A percentile compares a stretch with the other conserved stretches of the same genome.
Evolutionary conservation across 768 basidiomycete genomes (phyloP).

Genomic region (Phylloporus sp.): DNA sequence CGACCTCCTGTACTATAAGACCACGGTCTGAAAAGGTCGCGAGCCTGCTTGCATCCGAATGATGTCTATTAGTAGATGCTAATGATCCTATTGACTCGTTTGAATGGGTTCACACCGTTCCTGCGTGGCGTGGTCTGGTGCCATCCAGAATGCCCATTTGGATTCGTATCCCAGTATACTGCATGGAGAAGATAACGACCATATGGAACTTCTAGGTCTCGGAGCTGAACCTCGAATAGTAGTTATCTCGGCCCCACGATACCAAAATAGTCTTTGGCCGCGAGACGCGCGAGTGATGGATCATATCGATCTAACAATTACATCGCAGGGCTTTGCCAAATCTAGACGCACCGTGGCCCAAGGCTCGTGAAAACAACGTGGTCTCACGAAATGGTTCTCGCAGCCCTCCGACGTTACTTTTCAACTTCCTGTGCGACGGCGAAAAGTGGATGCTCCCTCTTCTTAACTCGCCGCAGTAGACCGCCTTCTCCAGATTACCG

Average conservation of each 20-base stretch:
- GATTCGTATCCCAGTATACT: background rate
- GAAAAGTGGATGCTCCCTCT: conserved; percentile 1
- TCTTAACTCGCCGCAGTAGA: background rate
- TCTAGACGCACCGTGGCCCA: conserved; percentile 16
- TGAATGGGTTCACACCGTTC: background rate
- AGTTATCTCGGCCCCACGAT: background rate
- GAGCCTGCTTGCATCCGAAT: background rate
- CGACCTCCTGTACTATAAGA: background rate
- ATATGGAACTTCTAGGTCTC: background rate
- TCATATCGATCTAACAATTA: conserved; percentile 16
- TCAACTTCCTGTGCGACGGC: background rate
- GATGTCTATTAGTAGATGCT: no score
- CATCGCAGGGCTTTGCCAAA: conserved; percentile 18
- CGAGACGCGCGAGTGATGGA: conserved; percentile 8
- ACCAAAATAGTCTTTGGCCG: conserved; percentile 5
- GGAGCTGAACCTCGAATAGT: background rate
- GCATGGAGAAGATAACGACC: background rate
- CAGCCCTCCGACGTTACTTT: conserved; percentile 5
- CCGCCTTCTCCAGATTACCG: conserved; percentile 1
- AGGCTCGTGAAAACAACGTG: conserved; percentile 21
- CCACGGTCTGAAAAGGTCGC: background rate
- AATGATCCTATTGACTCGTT: no score
- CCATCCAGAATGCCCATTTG: background rate
- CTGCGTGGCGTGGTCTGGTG: background rate
- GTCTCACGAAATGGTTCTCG: conserved; percentile 5